Evolutionary conservation across 805 yeast genomes (phyloP).

Genomic region (Pichia manshurica): DNA sequence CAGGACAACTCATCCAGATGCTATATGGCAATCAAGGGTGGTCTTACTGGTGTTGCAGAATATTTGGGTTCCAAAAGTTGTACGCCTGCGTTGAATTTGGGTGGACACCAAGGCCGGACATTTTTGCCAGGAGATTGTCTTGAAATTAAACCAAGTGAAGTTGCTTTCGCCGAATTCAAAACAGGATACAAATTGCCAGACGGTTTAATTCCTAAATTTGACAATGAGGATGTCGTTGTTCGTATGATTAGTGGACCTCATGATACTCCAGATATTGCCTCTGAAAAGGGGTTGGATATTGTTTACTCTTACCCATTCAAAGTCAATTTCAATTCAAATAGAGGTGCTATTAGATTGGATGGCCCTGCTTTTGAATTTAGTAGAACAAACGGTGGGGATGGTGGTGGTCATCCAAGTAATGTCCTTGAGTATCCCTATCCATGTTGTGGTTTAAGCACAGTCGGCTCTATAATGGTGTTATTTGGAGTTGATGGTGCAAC

Average conservation of each 20-base stretch:
- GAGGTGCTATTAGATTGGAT: conserved; percentile 29
- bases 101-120: conserved; percentile 30
- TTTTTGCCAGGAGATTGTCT: conserved; percentile 28
- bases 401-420: conserved; percentile 30
- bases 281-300: conserved; percentile 21
- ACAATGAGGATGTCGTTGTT: conserved; percentile 12
- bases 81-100: conserved; percentile 24
- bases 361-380: conserved; percentile 25
- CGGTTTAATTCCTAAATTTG: conserved; percentile 16
- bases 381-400: conserved; percentile 26
- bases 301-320: conserved; percentile 20
- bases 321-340: conserved; percentile 27
- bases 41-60: conserved; percentile 27
- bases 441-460: conserved; percentile 26
- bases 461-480: conserved; percentile 23
- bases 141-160: conserved; percentile 9
- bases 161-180: conserved; percentile 2
- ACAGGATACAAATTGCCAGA: conserved; percentile 18
- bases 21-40: conserved; percentile 28
- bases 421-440: conserved; percentile 28
- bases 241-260: conserved; percentile 28
- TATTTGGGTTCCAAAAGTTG: conserved; percentile 29
- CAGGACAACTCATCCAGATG: conserved; percentile 17
- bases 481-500: conserved; percentile 31
- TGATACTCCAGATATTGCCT: conserved; percentile 26